Conservation (phyloP, 2,329 filamentous ascomycete genomes). For the Fusarium devonianum region DNA sequence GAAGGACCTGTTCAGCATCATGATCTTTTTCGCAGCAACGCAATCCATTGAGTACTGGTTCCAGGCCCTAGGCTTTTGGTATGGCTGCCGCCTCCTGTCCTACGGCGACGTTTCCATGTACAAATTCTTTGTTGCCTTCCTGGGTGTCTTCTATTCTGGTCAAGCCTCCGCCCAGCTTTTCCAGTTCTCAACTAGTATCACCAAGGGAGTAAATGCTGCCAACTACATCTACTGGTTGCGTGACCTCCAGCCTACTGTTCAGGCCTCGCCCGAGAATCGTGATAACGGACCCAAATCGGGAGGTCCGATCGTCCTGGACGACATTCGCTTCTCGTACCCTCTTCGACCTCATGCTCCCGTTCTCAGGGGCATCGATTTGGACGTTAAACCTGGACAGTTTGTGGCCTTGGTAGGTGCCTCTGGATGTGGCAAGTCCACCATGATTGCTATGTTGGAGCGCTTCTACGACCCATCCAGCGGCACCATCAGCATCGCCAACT, state of each 20-base stretch:
- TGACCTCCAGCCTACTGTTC: slow-evolving; percentile 51
- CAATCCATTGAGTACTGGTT: slow-evolving; percentile 50
- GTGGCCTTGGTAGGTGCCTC: slow-evolving; percentile 61
- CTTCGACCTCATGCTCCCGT: slow-evolving; percentile 50
- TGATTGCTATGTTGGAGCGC: slow-evolving; percentile 60
- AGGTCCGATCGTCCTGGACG: slow-evolving; percentile 54
- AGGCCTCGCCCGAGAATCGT: slow-evolving; percentile 51
- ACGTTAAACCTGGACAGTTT: slow-evolving; percentile 55
- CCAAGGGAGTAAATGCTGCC: slow-evolving; percentile 56
- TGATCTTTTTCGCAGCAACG: slow-evolving; percentile 49
- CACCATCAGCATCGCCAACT: slow-evolving; percentile 54
- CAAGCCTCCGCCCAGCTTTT: slow-evolving; percentile 53
- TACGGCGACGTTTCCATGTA: slow-evolving; percentile 61
- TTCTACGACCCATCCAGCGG: slow-evolving; percentile 56
- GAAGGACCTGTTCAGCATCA: slow-evolving; percentile 45
- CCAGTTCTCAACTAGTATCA: slow-evolving; percentile 59
- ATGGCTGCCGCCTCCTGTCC: slow-evolving; percentile 49
- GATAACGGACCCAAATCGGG: slow-evolving; percentile 47
- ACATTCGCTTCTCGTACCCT: slow-evolving; percentile 71
- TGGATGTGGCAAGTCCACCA: slow-evolving; percentile 68
- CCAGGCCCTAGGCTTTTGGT: slow-evolving; percentile 53
- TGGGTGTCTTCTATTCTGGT: slow-evolving; percentile 57
- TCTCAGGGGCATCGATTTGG: slow-evolving; percentile 50
- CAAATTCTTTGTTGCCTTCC: slow-evolving; percentile 58
- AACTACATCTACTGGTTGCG: slow-evolving; percentile 60